phyloP scores from a whole-genome alignment of 2,329 filamentous ascomycete genomes.

The Monosporascus cannonballus region DNA sequence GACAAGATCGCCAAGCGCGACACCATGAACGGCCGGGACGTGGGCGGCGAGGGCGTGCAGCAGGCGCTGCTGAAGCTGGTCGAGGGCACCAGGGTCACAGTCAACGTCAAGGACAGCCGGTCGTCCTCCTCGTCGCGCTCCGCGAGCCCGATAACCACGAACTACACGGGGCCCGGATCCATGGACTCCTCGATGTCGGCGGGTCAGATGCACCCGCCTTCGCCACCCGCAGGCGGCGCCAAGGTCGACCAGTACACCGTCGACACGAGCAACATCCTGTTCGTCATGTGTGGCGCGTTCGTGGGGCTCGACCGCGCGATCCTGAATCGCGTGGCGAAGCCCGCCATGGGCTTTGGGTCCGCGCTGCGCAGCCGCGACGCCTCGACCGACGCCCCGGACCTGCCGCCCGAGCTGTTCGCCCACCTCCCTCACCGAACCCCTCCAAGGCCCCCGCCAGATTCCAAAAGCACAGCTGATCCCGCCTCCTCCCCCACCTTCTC shows the following conservation, averaged over 20 bases:
- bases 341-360: constrained; percentile 86
- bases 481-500: constrained; percentile 58
- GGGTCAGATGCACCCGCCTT: constrained; percentile 37
- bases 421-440: constrained; percentile 50
- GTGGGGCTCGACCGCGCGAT: constrained; percentile 86
- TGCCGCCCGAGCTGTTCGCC: constrained; percentile 55
- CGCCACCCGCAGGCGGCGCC: constrained; percentile 24
- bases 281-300: constrained; percentile 95
- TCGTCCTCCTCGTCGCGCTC: constrained; percentile 41
- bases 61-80: constrained; percentile 94
- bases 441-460: constrained; percentile 19
- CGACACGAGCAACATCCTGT: constrained; percentile 92
- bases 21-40: constrained; percentile 83
- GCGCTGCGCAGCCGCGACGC: constrained; percentile 58
- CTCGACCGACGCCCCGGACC: constrained; percentile 47
- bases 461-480: background rate
- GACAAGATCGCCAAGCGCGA: constrained; percentile 93
- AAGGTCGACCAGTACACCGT: constrained; percentile 65
- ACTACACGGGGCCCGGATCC: constrained; percentile 41
- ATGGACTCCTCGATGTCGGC: constrained; percentile 31
- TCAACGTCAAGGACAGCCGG: constrained; percentile 78
- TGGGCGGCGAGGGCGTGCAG: constrained; percentile 93
- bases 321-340: constrained; percentile 77
- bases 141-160: constrained; percentile 45
- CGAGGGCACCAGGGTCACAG: constrained; percentile 87